These are phyloP conservation scores for Candida nonsorbophila DNA, from an alignment of 805 yeast genomes.

Conservation along the genomic window DNA sequence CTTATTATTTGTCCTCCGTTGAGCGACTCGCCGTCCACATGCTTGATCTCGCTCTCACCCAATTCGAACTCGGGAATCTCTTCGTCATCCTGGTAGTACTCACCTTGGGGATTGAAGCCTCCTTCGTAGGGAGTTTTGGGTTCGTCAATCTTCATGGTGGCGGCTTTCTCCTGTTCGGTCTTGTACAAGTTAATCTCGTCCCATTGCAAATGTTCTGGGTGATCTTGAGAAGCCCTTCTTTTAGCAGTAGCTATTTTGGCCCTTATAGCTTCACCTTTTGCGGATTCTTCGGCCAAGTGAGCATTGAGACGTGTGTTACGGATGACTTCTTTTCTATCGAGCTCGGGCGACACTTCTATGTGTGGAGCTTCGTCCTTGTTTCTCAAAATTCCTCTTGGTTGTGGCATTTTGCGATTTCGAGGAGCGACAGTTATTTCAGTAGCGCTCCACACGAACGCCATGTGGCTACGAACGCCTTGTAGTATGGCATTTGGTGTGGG, in stretches of 20 bases:
- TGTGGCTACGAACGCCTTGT: no score
- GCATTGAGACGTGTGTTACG: slow-evolving; percentile 78
- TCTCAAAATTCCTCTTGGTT: slow-evolving; percentile 47
- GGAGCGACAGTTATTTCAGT: no score
- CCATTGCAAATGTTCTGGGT: slow-evolving; percentile 60
- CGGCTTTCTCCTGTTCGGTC: slow-evolving; percentile 66
- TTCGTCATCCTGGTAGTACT: slow-evolving; percentile 64
- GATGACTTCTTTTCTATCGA: slow-evolving; percentile 68
- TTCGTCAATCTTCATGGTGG: slow-evolving; percentile 84
- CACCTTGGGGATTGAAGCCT: slow-evolving; percentile 77
- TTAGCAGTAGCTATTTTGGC: slow-evolving; percentile 38
- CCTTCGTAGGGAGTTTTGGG: slow-evolving; percentile 96
- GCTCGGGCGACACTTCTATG: slow-evolving; percentile 11
- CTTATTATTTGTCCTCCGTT: slow-evolving; percentile 38
- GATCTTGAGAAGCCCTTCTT: no score
- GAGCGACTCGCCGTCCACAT: slow-evolving; percentile 20
- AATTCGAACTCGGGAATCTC: slow-evolving; percentile 48
- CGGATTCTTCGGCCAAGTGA: slow-evolving; percentile 29
- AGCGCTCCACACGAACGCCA: no score
- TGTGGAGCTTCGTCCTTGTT: slow-evolving; percentile 34
- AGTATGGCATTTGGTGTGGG: no score
- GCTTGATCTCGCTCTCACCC: slow-evolving; percentile 51
- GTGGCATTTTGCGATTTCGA: no score
- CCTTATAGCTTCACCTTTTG: slow-evolving; percentile 43
- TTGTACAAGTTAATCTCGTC: slow-evolving; percentile 72